Conservation (phyloP, 768 basidiomycete genomes). For the Tremella fuciformis region DNA sequence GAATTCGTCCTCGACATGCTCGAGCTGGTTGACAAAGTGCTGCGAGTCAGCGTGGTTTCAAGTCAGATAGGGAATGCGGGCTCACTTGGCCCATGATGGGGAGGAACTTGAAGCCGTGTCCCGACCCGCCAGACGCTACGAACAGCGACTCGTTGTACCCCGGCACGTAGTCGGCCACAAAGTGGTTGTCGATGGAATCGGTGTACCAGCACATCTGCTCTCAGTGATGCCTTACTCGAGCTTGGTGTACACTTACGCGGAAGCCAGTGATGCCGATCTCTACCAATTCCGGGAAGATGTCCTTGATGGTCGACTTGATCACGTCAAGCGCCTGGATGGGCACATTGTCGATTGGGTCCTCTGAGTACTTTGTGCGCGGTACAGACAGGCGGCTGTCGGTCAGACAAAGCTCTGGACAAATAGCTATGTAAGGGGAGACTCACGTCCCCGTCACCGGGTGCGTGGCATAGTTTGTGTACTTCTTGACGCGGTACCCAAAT, state of each 20-base stretch:
- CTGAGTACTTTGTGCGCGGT: slow-evolving; percentile 25
- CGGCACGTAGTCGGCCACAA: slow-evolving; percentile 31
- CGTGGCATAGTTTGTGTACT: slow-evolving; percentile 33
- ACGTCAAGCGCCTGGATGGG: slow-evolving; percentile 24
- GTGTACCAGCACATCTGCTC: slow-evolving; percentile 35
- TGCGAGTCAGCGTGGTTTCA: not conserved
- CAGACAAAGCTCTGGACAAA: not conserved
- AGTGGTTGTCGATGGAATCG: slow-evolving; percentile 33
- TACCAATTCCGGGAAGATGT: slow-evolving; percentile 27
- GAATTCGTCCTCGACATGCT: slow-evolving; percentile 25
- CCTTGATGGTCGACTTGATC: slow-evolving; percentile 23
- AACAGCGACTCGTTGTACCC: slow-evolving; percentile 26
- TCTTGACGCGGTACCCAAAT: slow-evolving; percentile 32
- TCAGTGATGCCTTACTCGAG: not conserved
- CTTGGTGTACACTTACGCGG: slow-evolving; percentile 6
- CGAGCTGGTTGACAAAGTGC: slow-evolving; percentile 30
- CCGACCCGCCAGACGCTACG: slow-evolving; percentile 27
- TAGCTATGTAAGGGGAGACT: slow-evolving; percentile 9
- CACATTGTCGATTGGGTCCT: slow-evolving; percentile 22
- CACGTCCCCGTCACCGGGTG: slow-evolving; percentile 28
- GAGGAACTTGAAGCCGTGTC: slow-evolving; percentile 37
- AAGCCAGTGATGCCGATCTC: slow-evolving; percentile 31
- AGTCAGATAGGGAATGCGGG: not conserved
- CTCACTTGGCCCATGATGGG: slow-evolving; percentile 25
- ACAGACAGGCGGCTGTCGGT: slow-evolving; percentile 20